Percentiles rank a stretch among this genome's conserved stretches.
Evolutionary conservation across 805 yeast species (phyloP).

Genomic region (Spathaspora gorwiae): DNA sequence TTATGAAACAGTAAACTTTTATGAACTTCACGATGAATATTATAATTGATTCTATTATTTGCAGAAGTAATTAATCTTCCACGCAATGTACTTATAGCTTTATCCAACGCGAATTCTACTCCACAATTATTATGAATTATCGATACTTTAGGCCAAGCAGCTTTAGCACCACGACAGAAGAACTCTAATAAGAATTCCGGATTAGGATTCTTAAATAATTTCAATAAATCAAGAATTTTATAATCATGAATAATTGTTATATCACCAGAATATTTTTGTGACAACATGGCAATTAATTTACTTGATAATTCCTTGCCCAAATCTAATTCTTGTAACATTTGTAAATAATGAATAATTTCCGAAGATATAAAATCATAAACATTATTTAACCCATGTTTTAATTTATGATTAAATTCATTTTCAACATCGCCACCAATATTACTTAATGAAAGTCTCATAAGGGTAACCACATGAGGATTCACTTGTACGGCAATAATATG

Average conservation of each 20-base stretch:
- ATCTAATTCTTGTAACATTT: slow-evolving; percentile 71
- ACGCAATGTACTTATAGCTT: slow-evolving; percentile 64
- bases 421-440: slow-evolving; percentile 69
- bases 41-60: slow-evolving; percentile 8
- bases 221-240: slow-evolving; percentile 51
- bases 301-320: slow-evolving; percentile 67
- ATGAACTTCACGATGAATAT: background rate
- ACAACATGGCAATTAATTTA: slow-evolving; percentile 67
- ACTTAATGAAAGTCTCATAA: slow-evolving; percentile 63
- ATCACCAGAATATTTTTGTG: slow-evolving; percentile 90
- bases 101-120: slow-evolving; percentile 81
- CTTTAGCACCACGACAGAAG: slow-evolving; percentile 77
- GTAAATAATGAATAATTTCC: slow-evolving; percentile 76
- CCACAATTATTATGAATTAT: slow-evolving; percentile 86
- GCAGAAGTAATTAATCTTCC: slow-evolving; percentile 48
- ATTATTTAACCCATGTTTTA: slow-evolving; percentile 49
- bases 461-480: slow-evolving; percentile 92
- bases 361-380: slow-evolving; percentile 56
- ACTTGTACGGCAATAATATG: slow-evolving; percentile 98
- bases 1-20: background rate
- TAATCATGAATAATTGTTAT: slow-evolving; percentile 86
- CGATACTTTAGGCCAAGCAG: slow-evolving; percentile 91
- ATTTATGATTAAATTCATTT: slow-evolving; percentile 40
- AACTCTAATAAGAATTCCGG: slow-evolving; percentile 68
- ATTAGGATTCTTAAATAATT: slow-evolving; percentile 75